phyloP scores from a whole-genome alignment of 1,284 basidiomycete genomes.

The Peniophora sp. region DNA sequence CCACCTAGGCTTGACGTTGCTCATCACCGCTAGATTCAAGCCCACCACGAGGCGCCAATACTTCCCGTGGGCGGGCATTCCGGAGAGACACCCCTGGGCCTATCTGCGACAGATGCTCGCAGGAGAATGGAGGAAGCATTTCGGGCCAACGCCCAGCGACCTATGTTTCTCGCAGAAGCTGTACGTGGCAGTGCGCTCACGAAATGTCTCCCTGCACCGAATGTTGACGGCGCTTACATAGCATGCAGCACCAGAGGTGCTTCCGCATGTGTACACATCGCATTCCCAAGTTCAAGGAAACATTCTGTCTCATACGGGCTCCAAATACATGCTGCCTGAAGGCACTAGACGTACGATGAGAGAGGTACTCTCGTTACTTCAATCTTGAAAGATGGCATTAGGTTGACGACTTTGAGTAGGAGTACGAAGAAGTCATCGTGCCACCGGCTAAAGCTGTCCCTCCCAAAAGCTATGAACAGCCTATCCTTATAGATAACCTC shows the following conservation, averaged over 20 bases:
- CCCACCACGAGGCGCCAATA: no score
- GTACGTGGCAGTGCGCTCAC: constrained; percentile 34
- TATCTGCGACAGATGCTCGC: constrained; percentile 48
- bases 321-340: constrained; percentile 76
- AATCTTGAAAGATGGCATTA: background rate
- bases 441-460: constrained; percentile 83
- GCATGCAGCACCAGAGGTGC: constrained; percentile 51
- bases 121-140: constrained; percentile 61
- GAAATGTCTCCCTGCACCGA: constrained; percentile 13
- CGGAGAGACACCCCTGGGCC: constrained; percentile 14
- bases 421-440: constrained; percentile 81
- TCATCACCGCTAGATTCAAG: no score
- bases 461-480: constrained; percentile 64
- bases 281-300: constrained; percentile 52
- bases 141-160: constrained; percentile 57
- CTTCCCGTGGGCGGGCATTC: no score
- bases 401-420: constrained; percentile 23
- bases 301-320: constrained; percentile 66
- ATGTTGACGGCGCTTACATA: constrained; percentile 20
- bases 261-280: constrained; percentile 91
- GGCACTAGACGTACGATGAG: constrained; percentile 69
- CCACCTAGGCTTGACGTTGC: no score
- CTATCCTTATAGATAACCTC: constrained; percentile 69
- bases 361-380: constrained; percentile 40
- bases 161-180: constrained; percentile 53